Base-by-base conservation (phyloP, 2,329 filamentous ascomycete species). In the Lachnellula hyalina region DNA sequence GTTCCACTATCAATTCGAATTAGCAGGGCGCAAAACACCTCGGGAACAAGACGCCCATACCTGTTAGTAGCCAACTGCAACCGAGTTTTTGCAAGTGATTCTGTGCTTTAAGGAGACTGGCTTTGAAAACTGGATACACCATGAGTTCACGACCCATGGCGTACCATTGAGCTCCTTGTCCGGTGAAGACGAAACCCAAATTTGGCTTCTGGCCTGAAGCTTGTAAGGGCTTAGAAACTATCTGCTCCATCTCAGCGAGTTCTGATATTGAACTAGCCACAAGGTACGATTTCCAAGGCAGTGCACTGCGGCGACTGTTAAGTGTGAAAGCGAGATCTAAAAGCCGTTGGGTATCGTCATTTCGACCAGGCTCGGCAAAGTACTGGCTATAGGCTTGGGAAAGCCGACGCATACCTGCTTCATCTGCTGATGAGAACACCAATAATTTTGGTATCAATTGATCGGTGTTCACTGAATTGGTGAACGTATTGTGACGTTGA, bases 141-240 rank as follows among this genome's bases (percentile, higher is more conserved):
- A 66, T 47, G 2, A 64, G 51, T 17, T 59, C 55, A 19, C 35
- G 44, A 15, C 62, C 62, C 62, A 65, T 65, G 6, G 21, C 19
- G 28, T 42, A 4, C 60, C 60, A 65, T 36, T 65, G 62, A 7
- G 62, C 61, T 3, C 62, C 62, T 51, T 65, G 62, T 40, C 44
- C 44, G 2, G 44, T 21, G 15, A 47, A 47, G 9, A 47, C 23
- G 9, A 47, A 47, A 14, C 21, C 47, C 2, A 46, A 7, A 5
- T 47, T 41, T 11, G 54, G 19, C n/a, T 35, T 21, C 25, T 46
- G 7, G n/a, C 36, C 36, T 14, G 34, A 23, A 47, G 49, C 15
- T 44, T 23, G 41, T 14, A 44, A 19, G 23, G 35, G 14, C 36
- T 17, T 19, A 25, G 49, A 42, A 21, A 41, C 42, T 65, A 56